phyloP scores from a whole-genome alignment of 768 basidiomycete species.

The Chalciporus chontae region DNA sequence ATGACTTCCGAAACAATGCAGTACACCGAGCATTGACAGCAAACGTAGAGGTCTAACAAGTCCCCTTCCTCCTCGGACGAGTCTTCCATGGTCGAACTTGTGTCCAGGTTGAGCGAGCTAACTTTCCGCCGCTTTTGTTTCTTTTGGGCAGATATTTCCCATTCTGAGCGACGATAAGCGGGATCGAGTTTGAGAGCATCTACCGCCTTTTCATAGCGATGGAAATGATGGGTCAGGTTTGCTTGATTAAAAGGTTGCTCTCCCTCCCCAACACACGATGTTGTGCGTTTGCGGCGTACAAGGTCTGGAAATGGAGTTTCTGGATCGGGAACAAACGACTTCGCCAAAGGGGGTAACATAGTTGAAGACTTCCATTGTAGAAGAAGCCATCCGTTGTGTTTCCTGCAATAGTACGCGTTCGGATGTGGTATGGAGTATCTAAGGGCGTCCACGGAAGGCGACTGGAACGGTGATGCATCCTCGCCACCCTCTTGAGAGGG shows the following conservation, averaged over 20 bases:
- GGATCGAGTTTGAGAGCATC: constrained; percentile 66
- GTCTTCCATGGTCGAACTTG: constrained; percentile 29
- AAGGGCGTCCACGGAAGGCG: constrained; percentile 61
- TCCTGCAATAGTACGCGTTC: constrained; percentile 77
- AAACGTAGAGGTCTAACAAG: constrained; percentile 74
- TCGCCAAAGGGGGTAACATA: constrained; percentile 57
- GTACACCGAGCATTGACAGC: constrained; percentile 80
- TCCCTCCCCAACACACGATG: constrained; percentile 51
- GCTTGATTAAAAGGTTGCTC: constrained; percentile 42
- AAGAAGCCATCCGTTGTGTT: constrained; percentile 81
- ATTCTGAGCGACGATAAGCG: constrained; percentile 54
- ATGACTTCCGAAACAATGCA: constrained; percentile 67
- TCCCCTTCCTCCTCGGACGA: constrained; percentile 42
- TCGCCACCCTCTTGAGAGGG: constrained; percentile 20
- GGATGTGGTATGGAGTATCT: constrained; percentile 75
- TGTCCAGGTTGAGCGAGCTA: constrained; percentile 36
- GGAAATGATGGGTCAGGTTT: constrained; percentile 81
- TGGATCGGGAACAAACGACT: constrained; percentile 43
- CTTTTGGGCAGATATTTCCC: constrained; percentile 49
- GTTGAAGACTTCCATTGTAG: constrained; percentile 65
- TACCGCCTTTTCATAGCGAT: constrained; percentile 66
- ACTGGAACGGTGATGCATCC: constrained; percentile 12
- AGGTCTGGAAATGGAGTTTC: constrained; percentile 54
- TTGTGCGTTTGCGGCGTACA: constrained; percentile 42
- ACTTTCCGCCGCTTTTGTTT: constrained; percentile 57